These are phyloP conservation scores for Crithidia thermophila DNA, from an alignment of 208 protist genomes.

Conservation along the genomic window DNA sequence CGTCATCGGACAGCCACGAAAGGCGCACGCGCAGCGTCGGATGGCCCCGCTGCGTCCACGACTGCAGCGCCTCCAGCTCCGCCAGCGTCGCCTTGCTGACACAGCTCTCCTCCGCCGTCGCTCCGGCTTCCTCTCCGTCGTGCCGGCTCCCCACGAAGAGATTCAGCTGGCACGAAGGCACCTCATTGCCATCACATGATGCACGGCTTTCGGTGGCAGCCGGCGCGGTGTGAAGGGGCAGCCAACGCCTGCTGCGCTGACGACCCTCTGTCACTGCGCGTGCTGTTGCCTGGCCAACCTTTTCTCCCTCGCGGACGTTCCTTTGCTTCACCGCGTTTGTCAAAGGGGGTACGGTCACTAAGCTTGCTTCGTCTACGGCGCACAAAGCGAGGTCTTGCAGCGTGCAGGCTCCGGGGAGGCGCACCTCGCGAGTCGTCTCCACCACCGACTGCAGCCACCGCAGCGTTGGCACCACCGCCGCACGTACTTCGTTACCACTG, in stretches of 20 bases:
- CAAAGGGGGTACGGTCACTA: neutral
- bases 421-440: neutral
- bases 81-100: neutral
- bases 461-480: neutral
- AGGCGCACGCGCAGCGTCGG: slow-evolving; percentile 16
- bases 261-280: too few species aligned
- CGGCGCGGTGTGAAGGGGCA: slow-evolving; percentile 4
- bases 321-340: neutral
- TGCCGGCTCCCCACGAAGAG: neutral
- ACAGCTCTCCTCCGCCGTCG: neutral
- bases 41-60: slow-evolving; percentile 13
- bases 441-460: slow-evolving; percentile 11
- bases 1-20: slow-evolving; percentile 12
- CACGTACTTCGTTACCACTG: neutral
- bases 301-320: neutral
- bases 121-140: neutral
- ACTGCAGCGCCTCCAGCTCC: slow-evolving; percentile 10
- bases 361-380: neutral
- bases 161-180: neutral
- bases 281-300: too few species aligned
- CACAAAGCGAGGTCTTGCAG: neutral
- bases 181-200: neutral
- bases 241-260: neutral
- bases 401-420: neutral
- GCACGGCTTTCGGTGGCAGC: neutral